These are phyloP conservation scores for Coemansia sp. DNA, from an alignment of 192 early-diverging fungal genomes.

Conservation along the genomic window DNA sequence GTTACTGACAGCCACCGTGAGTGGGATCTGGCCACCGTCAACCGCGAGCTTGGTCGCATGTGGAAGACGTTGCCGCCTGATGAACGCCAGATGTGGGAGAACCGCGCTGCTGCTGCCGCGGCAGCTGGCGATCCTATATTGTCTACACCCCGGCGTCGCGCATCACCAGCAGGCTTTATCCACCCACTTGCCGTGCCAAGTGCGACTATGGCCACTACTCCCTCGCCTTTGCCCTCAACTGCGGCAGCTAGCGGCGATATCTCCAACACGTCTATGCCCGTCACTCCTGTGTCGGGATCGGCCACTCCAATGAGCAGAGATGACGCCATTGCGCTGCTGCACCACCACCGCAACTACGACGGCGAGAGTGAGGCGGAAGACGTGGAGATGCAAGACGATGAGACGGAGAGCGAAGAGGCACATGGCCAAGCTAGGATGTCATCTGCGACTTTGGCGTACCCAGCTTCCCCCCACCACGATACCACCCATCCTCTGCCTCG, in stretches of 20 bases:
- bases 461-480: not conserved
- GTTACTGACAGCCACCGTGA: slow-evolving; percentile 41
- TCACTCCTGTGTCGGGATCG: slow-evolving; percentile 29
- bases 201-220: slow-evolving; percentile 5
- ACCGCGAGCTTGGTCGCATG: slow-evolving; percentile 52
- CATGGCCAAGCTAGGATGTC: not conserved
- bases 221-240: slow-evolving; percentile 22
- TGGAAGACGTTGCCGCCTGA: slow-evolving; percentile 43
- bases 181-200: not conserved
- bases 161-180: slow-evolving; percentile 14
- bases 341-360: slow-evolving; percentile 14
- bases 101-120: slow-evolving; percentile 21
- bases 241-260: slow-evolving; percentile 19
- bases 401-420: slow-evolving; percentile 16
- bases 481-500: not conserved
- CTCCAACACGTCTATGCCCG: slow-evolving; percentile 25
- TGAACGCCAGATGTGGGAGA: slow-evolving; percentile 45
- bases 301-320: slow-evolving; percentile 32
- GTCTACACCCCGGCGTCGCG: slow-evolving; percentile 20
- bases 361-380: slow-evolving; percentile 46
- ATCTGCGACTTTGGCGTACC: not conserved
- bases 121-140: slow-evolving; percentile 20
- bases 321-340: not conserved
- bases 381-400: slow-evolving; percentile 52
- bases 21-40: slow-evolving; percentile 51